Evolutionary conservation across 768 basidiomycete genomes (phyloP).

Genomic region (Gloeostereum incarnatum): DNA sequence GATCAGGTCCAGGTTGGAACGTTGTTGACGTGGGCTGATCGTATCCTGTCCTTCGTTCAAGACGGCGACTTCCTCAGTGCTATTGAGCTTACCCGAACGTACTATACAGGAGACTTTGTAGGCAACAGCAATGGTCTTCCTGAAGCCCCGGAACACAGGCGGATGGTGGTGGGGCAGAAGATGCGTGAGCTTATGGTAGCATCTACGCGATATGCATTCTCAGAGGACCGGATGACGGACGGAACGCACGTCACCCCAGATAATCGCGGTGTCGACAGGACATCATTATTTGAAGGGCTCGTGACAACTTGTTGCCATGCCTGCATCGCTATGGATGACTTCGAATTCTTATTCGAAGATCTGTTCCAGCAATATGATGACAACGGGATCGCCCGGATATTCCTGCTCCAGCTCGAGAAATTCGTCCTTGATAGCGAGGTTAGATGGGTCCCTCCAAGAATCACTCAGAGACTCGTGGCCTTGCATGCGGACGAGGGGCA

Average conservation of each 20-base stretch:
- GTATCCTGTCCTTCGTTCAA: conserved; percentile 75
- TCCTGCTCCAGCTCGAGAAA: conserved; percentile 70
- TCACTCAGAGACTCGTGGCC: conserved; percentile 77
- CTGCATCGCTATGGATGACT: conserved; percentile 71
- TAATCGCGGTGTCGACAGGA: conserved; percentile 88
- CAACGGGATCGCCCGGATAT: conserved; percentile 77
- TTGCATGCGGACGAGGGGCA: conserved; percentile 65
- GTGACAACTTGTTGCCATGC: conserved; percentile 72
- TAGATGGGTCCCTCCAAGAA: conserved; percentile 70
- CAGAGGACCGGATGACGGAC: conserved; percentile 91
- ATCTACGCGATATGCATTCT: conserved; percentile 85
- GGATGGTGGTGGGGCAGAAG: conserved; percentile 60
- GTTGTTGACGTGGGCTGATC: conserved; percentile 91
- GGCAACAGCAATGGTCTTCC: conserved; percentile 88
- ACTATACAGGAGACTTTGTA: conserved; percentile 71
- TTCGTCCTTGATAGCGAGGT: conserved; percentile 74
- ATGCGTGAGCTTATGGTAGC: conserved; percentile 80
- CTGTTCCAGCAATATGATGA: conserved; percentile 86
- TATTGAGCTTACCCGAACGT: conserved; percentile 76
- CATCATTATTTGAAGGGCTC: conserved; percentile 80
- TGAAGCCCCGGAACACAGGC: conserved; percentile 45
- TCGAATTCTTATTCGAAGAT: conserved; percentile 88
- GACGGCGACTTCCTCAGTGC: conserved; percentile 84
- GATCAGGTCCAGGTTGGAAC: conserved; percentile 72
- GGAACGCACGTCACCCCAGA: conserved; percentile 74